Conservation (phyloP, 169 alveolate species). For the Pseudocohnilembus persalinus region DNA sequence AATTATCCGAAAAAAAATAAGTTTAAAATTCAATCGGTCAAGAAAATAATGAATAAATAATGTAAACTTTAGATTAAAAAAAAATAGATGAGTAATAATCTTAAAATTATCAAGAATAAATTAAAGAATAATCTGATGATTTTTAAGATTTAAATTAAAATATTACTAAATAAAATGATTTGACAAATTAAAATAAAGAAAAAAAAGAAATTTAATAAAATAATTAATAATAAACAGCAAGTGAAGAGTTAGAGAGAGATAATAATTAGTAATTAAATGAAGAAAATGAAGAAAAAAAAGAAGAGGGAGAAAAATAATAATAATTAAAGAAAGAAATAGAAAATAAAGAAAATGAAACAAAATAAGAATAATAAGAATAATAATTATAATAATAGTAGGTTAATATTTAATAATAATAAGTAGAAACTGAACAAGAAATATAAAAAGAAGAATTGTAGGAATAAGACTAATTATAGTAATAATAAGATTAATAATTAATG, state of each 20-base stretch:
- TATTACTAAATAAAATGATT: not conserved
- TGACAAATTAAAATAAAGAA: too few relatives aligned
- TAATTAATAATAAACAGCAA: too few relatives aligned
- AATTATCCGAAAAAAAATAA: not conserved
- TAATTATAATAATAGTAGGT: too few relatives aligned
- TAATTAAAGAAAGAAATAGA: not conserved
- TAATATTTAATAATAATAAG: not conserved
- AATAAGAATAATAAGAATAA: not conserved
- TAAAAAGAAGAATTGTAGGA: not conserved
- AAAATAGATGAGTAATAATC: too few relatives aligned
- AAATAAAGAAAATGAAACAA: not conserved
- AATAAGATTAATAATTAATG: not conserved
- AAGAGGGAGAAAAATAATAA: not conserved
- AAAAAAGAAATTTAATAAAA: not conserved
- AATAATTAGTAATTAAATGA: not conserved
- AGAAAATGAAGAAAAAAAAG: not conserved
- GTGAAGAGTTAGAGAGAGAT: not conserved
- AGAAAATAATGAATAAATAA: not conserved
- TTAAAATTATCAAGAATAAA: too few relatives aligned
- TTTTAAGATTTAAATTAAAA: too few relatives aligned
- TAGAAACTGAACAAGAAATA: not conserved
- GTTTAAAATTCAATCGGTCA: not conserved
- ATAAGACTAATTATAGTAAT: too few relatives aligned
- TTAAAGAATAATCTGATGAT: too few relatives aligned
- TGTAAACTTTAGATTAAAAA: not conserved